phyloP scores from a whole-genome alignment of 495 filamentous ascomycete species.

The Penicillium samsonianum region DNA sequence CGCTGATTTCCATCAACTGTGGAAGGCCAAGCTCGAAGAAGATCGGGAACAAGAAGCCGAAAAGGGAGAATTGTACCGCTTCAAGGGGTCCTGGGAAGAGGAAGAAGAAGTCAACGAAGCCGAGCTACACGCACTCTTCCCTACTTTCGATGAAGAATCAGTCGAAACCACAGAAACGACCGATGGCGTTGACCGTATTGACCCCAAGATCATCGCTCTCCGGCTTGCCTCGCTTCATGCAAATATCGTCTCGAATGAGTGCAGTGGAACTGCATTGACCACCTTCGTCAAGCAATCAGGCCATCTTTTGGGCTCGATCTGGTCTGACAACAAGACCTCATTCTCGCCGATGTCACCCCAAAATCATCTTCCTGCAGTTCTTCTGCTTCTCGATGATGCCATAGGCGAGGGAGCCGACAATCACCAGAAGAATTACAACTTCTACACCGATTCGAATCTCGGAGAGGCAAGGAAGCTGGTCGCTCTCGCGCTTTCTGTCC shows the following conservation, averaged over 20 bases:
- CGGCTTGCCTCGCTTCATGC: slow-evolving; percentile 56
- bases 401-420: slow-evolving; percentile 43
- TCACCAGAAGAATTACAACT: slow-evolving; percentile 65
- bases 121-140: slow-evolving; percentile 79
- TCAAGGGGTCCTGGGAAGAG: slow-evolving; percentile 71
- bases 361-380: slow-evolving; percentile 61
- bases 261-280: slow-evolving; percentile 32
- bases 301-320: slow-evolving; percentile 40
- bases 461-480: slow-evolving; percentile 71
- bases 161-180: slow-evolving; percentile 33
- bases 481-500: slow-evolving; percentile 61
- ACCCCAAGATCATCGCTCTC: slow-evolving; percentile 49
- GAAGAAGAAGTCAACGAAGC: slow-evolving; percentile 74
- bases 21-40: slow-evolving; percentile 69
- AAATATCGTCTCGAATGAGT: slow-evolving; percentile 43
- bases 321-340: slow-evolving; percentile 32
- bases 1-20: slow-evolving; percentile 70
- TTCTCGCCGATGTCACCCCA: slow-evolving; percentile 45
- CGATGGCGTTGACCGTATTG: slow-evolving; percentile 29
- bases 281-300: slow-evolving; percentile 44
- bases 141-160: slow-evolving; percentile 61
- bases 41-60: slow-evolving; percentile 72
- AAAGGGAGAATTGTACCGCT: slow-evolving; percentile 76
- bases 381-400: slow-evolving; percentile 63
- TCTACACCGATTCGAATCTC: slow-evolving; percentile 81